Base-by-base conservation (phyloP, 345 rosid species). In the Kernera saxatilis region DNA sequence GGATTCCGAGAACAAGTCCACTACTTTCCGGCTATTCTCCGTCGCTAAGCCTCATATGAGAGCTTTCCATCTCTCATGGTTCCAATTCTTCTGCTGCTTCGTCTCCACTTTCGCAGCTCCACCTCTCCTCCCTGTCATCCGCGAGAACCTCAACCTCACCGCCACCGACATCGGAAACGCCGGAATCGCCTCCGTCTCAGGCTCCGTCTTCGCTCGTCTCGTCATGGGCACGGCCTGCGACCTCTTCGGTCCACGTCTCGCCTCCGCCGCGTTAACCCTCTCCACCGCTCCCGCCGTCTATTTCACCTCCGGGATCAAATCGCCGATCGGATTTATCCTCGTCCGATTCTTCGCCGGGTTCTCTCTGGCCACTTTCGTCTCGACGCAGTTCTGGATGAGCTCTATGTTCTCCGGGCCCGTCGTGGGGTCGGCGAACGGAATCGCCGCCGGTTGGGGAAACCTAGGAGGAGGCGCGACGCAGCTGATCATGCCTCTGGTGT, bases 341-440 rank as follows among this genome's bases (percentile, higher is more conserved):
- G 83, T 92, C 6, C 77, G 98, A 0, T 92, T 91, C 72, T 86
- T 84, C 68, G 82, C 90, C 0, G 97, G 98, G 21, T 92, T 92
- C 77, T 89, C 98, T 7, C 82, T 89, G 0, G 84, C 96, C 27
- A 87, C 91, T 40, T 92, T 92, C 22, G 96, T 92, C 45, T 92
- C 98, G n/a, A 86, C 94, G 4, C 98, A 92, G 62, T 92, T 86
- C 83, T 92, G 98, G 96, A 92, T 90, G 98, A 90, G 95, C 80
- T 85, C 93, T 3, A 93, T 93, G 98, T 90, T 93, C 67, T 84
- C 93, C 0, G 68, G 84, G 8, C 78, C 80, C 0, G 88, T 90
- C 1, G 97, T 93, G 0, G 98, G 93, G 6, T 74, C 92, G 0
- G 95, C 97, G 10, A 93, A 93, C 19, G 98, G 91, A 0, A 77